Base-by-base conservation (phyloP, 2,329 filamentous ascomycete genomes). In the Pseudohalonectria lignicola region DNA sequence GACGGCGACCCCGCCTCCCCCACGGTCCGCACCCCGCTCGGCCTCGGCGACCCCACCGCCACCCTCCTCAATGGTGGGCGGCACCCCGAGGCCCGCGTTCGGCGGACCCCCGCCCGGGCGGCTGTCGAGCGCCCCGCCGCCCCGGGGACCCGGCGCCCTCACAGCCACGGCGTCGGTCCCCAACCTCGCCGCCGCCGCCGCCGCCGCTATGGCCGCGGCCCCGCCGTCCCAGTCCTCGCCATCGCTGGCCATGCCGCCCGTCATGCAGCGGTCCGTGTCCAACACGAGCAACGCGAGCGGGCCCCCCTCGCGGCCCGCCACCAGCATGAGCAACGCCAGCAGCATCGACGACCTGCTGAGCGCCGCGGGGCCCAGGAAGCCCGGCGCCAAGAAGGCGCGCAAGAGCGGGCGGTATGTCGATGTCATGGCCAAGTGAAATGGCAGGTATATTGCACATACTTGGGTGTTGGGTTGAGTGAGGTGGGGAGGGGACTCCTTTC, bases 271-370 rank as follows among this genome's bases (percentile, higher is more conserved):
- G 19, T 65, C 67, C 2, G 60, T 58, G 15, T 74, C 70, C 12
- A 64, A 59, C 41, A 60, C 59, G 16, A 73, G 67, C 47, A 56
- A 54, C 56, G 51, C 58, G 2, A 66, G 59, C 47, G 59, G 62
- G n/a, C 79, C 79, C 10, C 76, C 77, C 3, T 79, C 75, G 52
- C 67, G 83, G 44, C 87, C 87, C 4, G 61, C 76, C 5, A 94
- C 86, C 3, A 82, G 84, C 44, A 79, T 94, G 70, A 93, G 86
- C 59, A 86, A 86, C 53, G 86, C 86, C n/a, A 93, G 81, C 59
- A 92, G 83, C 49, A 93, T 98, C 53, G 92, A 98, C 51, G 92
- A 98, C 56, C 65, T 98, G 45, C 66, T 98, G 17, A 85, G 85
- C 5, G 79, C 82, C 4, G 76, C 82, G 4, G 74, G 70, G 21